Evolutionary conservation across 352 stramenopile genomes (phyloP).

Genomic region (Blastocystis hominis): DNA sequence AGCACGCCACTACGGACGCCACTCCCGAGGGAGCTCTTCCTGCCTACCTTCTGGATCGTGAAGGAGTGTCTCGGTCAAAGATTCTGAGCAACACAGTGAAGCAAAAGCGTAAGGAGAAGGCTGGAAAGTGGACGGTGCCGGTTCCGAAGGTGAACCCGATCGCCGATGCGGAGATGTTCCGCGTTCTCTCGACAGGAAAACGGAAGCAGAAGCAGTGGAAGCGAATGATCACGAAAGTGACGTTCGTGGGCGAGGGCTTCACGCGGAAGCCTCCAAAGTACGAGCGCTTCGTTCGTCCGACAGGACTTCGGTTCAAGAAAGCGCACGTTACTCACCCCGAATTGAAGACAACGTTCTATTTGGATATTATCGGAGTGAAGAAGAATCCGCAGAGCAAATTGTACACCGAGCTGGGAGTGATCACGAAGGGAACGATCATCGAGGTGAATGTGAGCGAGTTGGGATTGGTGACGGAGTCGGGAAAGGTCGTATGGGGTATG

Average conservation of each 20-base stretch:
- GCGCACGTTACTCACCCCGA: conserved; percentile 99
- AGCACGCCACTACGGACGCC: conserved; percentile 92
- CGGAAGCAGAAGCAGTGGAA: conserved; percentile 84
- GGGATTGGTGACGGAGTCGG: conserved; percentile 92
- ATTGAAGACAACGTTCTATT: conserved; percentile 97
- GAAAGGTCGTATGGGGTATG: conserved; percentile 99
- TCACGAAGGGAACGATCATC: conserved; percentile 97
- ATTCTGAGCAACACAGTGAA: conserved; percentile 99
- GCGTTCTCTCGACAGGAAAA: conserved; percentile 89
- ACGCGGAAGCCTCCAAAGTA: conserved; percentile 99
- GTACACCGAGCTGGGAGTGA: conserved; percentile 94
- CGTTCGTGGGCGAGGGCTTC: conserved; percentile 98
- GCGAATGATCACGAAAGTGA: conserved; percentile 82
- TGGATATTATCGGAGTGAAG: conserved; percentile 98
- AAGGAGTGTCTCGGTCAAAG: conserved; percentile 93
- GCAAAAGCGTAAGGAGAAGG: conserved; percentile 99
- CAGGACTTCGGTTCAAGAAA: conserved; percentile 96
- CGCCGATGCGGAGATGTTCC: conserved; percentile 99
- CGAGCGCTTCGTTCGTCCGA: conserved; percentile 97
- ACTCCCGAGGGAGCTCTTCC: conserved; percentile 88
- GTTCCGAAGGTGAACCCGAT: conserved; percentile 96
- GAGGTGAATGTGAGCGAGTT: conserved; percentile 98
- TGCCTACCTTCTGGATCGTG: conserved; percentile 96
- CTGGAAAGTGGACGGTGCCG: conserved; percentile 97
- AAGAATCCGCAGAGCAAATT: conserved; percentile 94